Evolutionary conservation across 352 stramenopile species (phyloP).

Genomic region (Phytophthora pini): DNA sequence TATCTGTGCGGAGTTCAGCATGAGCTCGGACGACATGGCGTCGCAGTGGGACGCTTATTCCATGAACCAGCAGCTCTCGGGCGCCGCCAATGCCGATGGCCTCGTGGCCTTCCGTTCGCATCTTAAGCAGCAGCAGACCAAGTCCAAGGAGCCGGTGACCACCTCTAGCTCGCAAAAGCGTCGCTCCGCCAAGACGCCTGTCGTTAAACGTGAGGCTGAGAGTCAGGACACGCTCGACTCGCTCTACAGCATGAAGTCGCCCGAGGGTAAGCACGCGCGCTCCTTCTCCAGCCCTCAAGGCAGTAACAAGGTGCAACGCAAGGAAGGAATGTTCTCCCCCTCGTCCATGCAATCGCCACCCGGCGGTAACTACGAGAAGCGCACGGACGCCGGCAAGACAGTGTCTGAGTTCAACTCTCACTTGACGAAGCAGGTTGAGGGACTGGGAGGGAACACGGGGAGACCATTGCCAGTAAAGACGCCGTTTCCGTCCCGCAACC

Average conservation of each 20-base stretch:
- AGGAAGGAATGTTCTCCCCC: slow-evolving; percentile 76
- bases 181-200: slow-evolving; percentile 60
- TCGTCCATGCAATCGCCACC: slow-evolving; percentile 77
- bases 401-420: slow-evolving; percentile 84
- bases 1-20: slow-evolving; percentile 78
- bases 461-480: slow-evolving; percentile 32
- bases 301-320: slow-evolving; percentile 72
- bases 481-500: slow-evolving; percentile 70
- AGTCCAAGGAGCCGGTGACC: slow-evolving; percentile 38
- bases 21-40: slow-evolving; percentile 80
- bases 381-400: slow-evolving; percentile 76
- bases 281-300: slow-evolving; percentile 66
- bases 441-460: slow-evolving; percentile 18
- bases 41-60: slow-evolving; percentile 88
- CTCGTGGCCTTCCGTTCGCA: slow-evolving; percentile 78
- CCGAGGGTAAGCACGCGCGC: slow-evolving; percentile 69
- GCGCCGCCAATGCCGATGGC: slow-evolving; percentile 59
- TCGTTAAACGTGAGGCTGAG: slow-evolving; percentile 74
- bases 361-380: slow-evolving; percentile 76
- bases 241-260: slow-evolving; percentile 79
- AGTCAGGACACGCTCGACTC: slow-evolving; percentile 66
- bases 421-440: slow-evolving; percentile 60
- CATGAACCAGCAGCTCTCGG: slow-evolving; percentile 83
- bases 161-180: slow-evolving; percentile 47
- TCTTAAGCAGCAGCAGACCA: slow-evolving; percentile 59